Percentiles rank a stretch among this genome's conserved stretches.
Conservation (phyloP, 768 basidiomycete species). For the Suillus spraguei region DNA sequence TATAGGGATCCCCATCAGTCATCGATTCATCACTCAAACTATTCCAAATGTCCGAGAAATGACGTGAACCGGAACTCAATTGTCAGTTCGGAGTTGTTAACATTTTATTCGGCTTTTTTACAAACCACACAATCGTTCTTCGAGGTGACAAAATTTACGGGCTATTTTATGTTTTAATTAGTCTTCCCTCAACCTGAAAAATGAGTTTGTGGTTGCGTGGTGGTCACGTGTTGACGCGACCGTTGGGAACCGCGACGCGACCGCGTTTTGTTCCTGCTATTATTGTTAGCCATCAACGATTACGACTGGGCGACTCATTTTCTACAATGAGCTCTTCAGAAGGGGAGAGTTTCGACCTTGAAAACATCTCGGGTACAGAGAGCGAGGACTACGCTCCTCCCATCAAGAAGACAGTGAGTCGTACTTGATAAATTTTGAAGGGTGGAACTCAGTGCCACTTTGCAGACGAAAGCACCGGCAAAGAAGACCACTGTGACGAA, state of each 20-base stretch:
- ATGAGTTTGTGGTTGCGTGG: background rate
- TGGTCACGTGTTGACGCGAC: conserved; percentile 3
- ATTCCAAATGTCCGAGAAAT: background rate
- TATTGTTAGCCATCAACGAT: conserved; percentile 8
- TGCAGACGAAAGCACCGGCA: conserved; percentile 36
- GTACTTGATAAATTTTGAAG: conserved; percentile 8
- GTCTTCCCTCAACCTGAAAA: too few species aligned
- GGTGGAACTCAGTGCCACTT: conserved; percentile 21
- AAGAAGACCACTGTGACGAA: conserved; percentile 44
- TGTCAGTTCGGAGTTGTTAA: background rate
- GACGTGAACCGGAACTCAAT: background rate
- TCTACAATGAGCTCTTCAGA: conserved; percentile 72
- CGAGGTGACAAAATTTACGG: background rate
- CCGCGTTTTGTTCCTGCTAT: background rate
- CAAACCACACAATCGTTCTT: background rate
- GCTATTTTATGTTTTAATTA: conserved; percentile 10
- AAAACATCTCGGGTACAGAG: conserved; percentile 58
- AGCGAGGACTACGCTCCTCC: conserved; percentile 70
- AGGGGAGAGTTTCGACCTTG: conserved; percentile 66
- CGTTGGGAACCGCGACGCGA: background rate
- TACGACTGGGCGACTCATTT: background rate
- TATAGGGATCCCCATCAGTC: background rate
- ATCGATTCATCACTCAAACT: background rate
- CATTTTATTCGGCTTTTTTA: background rate
- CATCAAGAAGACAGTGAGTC: conserved; percentile 51